phyloP scores from a whole-genome alignment of 805 yeast genomes.

The Starmerella lactis-condensi region DNA sequence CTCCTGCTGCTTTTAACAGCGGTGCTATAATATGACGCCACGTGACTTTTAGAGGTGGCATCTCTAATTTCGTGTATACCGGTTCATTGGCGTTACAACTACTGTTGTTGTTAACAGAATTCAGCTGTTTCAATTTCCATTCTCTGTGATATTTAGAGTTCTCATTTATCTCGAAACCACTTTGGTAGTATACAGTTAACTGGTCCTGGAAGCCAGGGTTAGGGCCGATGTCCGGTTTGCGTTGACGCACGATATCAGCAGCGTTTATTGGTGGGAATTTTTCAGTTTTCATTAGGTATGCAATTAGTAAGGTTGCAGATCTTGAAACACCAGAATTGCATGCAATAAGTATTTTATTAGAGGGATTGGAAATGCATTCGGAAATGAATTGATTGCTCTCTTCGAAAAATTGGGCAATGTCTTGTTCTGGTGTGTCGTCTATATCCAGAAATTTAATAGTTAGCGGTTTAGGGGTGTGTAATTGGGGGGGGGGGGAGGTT shows the following conservation, averaged over 20 bases:
- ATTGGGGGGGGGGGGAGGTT: slow-evolving; percentile 19
- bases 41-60: slow-evolving; percentile 11
- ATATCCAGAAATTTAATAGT: slow-evolving; percentile 23
- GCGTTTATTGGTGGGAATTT: slow-evolving; percentile 33
- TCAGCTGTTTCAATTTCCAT: slow-evolving; percentile 22
- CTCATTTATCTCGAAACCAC: slow-evolving; percentile 21
- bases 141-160: slow-evolving; percentile 25
- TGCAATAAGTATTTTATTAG: slow-evolving; percentile 25
- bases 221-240: slow-evolving; percentile 49
- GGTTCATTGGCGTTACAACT: slow-evolving; percentile 4
- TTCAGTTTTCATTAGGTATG: slow-evolving; percentile 71
- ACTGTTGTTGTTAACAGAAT: slow-evolving; percentile 9
- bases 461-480: slow-evolving; percentile 1
- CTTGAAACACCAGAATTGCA: slow-evolving; percentile 83
- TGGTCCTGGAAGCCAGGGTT: slow-evolving; percentile 62
- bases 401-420: slow-evolving; percentile 46
- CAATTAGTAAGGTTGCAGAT: slow-evolving; percentile 68
- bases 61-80: slow-evolving; percentile 25
- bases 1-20: slow-evolving; percentile 2
- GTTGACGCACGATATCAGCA: slow-evolving; percentile 59
- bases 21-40: slow-evolving; percentile 15
- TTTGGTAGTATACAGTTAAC: slow-evolving; percentile 39
- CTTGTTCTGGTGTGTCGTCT: slow-evolving; percentile 51
- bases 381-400: slow-evolving; percentile 50
- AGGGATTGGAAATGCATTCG: slow-evolving; percentile 26